Conservation (phyloP, 345 rosid species). For the Aquilaria malaccensis region DNA sequence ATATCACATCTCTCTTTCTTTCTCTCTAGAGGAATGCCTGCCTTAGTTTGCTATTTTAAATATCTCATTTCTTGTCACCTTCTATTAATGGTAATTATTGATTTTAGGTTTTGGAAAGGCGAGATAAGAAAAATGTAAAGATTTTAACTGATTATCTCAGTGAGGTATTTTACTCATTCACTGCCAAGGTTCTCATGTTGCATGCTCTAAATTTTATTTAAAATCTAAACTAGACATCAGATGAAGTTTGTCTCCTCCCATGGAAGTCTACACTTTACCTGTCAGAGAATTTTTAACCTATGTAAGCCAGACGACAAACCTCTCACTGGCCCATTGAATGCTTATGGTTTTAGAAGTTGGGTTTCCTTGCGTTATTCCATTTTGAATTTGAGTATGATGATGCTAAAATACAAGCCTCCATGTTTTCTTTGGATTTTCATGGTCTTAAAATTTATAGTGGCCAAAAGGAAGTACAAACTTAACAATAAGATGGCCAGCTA, state of each 20-base stretch:
- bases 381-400: not conserved
- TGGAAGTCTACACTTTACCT: constrained; percentile 79
- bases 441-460: not conserved
- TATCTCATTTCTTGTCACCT: not conserved
- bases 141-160: constrained; percentile 60
- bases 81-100: constrained; percentile 6
- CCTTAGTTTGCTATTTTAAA: no score
- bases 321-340: constrained; percentile 26
- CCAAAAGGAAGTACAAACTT: no score
- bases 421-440: constrained; percentile 16
- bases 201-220: not conserved
- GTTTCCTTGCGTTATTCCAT: constrained; percentile 17
- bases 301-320: constrained; percentile 55
- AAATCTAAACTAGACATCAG: not conserved
- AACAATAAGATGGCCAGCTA: no score
- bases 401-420: constrained; percentile 16
- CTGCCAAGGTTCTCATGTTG: not conserved
- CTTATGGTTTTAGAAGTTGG: constrained; percentile 32
- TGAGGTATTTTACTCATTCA: constrained; percentile 30
- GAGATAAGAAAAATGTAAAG: constrained; percentile 30
- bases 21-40: no score
- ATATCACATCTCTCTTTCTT: no score
- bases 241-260: constrained; percentile 9
- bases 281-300: constrained; percentile 82
- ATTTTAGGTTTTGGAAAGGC: constrained; percentile 67